Base-by-base conservation (phyloP, 108 stramenopile species). In the Cyclotella choctawhatcheeana region DNA sequence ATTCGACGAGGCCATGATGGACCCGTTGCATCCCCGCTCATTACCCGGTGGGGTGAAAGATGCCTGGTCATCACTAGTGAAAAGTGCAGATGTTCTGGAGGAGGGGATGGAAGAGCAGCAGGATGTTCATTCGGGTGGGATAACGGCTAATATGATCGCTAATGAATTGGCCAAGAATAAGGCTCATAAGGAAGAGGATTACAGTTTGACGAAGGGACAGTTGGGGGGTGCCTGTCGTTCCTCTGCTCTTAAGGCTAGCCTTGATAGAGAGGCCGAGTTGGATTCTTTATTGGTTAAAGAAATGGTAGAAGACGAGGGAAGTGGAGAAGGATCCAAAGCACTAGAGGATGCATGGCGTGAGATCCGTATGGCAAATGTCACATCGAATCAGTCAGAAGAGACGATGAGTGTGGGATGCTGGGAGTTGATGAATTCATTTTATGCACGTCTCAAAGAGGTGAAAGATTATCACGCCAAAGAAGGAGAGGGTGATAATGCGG, bases 391-490 rank as follows among this genome's bases (percentile, higher is more conserved):
- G n/a, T 82, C 30, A 8, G 44, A 56, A 16, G 54, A 65, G 20
- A 32, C 63, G 0, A 64, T 45, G 55, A 29, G 43, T 32, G 35
- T 45, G 18, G 69, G 55, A 34, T 45, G 70, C 45, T 34, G 32
- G 34, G 48, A 52, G 22, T 31, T 77, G 34, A 45, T 74, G 65
- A 62, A 79, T 32, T 61, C 82, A 0, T 88, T 95, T 48, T 91
- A 93, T 69, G 84, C 74, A 27, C 65, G 79, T 51, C 74, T 93
- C 8, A 67, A 79, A 53, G 81, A 88, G 34, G 74, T 90, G 43
- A 86, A 86, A 59, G 60, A 76, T 21, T 93, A 96, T 74, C 90
- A 93, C 82, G 84, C 89, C 25, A 68, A 72, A 24, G 76, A 88
- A 72, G 65, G 45, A 43, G 66, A 55, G 44, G 61, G 32, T 1